A percentile compares a stretch with the other conserved stretches of the same genome.
These are phyloP conservation scores for Fimicolochytrium jonesii DNA, from an alignment of 192 early-diverging fungal species.

Conservation along the genomic window DNA sequence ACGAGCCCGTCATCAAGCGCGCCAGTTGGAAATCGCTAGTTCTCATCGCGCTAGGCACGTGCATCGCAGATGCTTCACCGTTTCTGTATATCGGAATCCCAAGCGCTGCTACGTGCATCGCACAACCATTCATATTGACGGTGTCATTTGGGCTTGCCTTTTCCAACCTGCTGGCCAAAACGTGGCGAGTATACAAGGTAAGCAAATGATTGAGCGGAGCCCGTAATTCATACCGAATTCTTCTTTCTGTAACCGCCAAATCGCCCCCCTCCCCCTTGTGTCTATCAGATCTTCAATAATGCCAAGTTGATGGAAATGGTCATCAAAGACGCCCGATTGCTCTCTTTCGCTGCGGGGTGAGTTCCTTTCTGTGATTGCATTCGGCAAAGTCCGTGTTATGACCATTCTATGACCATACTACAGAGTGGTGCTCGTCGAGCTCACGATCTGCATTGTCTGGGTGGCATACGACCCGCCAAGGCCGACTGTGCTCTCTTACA, in stretches of 20 bases:
- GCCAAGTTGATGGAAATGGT: neutral
- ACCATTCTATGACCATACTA: too few species aligned
- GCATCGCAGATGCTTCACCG: neutral
- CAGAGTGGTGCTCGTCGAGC: neutral
- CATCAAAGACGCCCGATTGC: neutral
- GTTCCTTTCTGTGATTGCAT: too few species aligned
- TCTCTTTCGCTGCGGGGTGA: neutral
- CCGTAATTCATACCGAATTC: neutral
- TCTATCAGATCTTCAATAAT: neutral
- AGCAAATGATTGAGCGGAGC: too few species aligned
- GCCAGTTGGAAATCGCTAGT: neutral
- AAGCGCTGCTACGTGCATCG: neutral
- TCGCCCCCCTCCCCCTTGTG: too few species aligned
- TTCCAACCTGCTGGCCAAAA: slow-evolving; percentile 4
- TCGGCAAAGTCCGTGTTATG: too few species aligned
- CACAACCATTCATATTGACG: neutral
- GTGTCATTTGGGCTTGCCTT: neutral
- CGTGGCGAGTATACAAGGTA: slow-evolving; percentile 3
- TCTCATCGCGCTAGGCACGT: neutral
- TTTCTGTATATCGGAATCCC: neutral
- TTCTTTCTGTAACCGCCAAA: neutral
- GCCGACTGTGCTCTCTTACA: neutral
- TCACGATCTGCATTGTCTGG: neutral
- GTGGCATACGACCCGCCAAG: neutral
- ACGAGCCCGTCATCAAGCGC: neutral